A percentile compares a stretch with the other conserved stretches of the same genome.
Conservation (phyloP, 352 stramenopile genomes). For the Pythium dissotocum region DNA sequence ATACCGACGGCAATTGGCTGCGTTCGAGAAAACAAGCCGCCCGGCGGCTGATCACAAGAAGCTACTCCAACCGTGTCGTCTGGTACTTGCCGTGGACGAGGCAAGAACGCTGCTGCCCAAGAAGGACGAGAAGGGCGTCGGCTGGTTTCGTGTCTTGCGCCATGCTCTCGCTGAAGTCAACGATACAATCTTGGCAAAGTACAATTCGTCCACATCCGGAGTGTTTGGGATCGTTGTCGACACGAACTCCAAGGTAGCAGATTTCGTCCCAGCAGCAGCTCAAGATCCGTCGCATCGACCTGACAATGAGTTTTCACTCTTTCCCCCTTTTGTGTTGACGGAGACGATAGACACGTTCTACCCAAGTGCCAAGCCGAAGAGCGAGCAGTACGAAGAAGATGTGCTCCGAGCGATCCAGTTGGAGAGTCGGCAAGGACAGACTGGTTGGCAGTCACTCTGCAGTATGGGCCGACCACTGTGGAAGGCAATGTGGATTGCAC, state of each 20-base stretch:
- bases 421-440: neutral
- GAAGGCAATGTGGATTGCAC: neutral
- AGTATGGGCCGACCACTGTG: slow-evolving; percentile 5
- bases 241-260: neutral
- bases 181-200: neutral
- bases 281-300: neutral
- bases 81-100: neutral
- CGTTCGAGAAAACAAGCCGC: too few relatives aligned
- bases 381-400: neutral
- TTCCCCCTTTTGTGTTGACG: neutral
- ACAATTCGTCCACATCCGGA: neutral
- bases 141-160: neutral
- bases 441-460: neutral
- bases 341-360: neutral
- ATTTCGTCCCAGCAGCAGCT: neutral
- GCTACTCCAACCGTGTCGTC: too few relatives aligned
- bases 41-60: too few relatives aligned
- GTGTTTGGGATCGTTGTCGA: neutral
- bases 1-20: too few relatives aligned
- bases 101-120: neutral
- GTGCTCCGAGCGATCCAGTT: neutral
- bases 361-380: neutral
- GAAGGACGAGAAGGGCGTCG: neutral
- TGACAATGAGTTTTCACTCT: neutral
- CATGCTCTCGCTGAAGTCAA: neutral